Percentiles rank a stretch among this genome's conserved stretches.
phyloP scores from a whole-genome alignment of 148 eudicot genomes.

The Amaranthus cruentus region DNA sequence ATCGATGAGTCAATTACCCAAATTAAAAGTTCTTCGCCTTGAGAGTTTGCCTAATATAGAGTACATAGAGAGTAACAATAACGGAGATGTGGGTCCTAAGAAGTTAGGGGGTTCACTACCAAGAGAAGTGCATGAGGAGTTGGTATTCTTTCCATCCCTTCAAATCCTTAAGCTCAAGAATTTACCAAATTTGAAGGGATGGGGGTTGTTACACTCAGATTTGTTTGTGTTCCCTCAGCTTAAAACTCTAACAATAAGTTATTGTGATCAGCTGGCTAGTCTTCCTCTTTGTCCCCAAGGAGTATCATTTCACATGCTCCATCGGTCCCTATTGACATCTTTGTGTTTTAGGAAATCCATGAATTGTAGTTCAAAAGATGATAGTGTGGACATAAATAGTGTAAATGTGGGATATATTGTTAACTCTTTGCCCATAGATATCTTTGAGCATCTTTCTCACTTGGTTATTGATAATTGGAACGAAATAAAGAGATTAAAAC shows the following conservation, averaged over 20 bases:
- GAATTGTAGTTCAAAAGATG: not conserved
- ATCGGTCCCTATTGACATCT: too few relatives aligned
- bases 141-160: conserved; percentile 11
- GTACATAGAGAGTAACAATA: not conserved
- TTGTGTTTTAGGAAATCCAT: not conserved
- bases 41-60: not conserved
- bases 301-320: too few relatives aligned
- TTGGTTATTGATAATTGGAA: accelerated
- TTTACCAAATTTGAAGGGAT: conserved; percentile 2
- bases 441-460: not conserved
- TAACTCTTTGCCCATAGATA: not conserved
- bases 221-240: not conserved
- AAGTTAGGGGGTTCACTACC: too few relatives aligned
- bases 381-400: not conserved
- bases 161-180: not conserved
- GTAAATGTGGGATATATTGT: not conserved
- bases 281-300: not conserved
- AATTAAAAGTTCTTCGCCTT: not conserved
- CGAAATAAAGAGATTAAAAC: not conserved
- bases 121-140: not conserved
- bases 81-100: too few relatives aligned
- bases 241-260: not conserved
- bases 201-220: not conserved
- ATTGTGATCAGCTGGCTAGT: not conserved
- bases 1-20: not conserved